A percentile compares a stretch with the other conserved stretches of the same genome.
Conservation (phyloP, 345 rosid genomes). For the Orychophragmus violaceus region DNA sequence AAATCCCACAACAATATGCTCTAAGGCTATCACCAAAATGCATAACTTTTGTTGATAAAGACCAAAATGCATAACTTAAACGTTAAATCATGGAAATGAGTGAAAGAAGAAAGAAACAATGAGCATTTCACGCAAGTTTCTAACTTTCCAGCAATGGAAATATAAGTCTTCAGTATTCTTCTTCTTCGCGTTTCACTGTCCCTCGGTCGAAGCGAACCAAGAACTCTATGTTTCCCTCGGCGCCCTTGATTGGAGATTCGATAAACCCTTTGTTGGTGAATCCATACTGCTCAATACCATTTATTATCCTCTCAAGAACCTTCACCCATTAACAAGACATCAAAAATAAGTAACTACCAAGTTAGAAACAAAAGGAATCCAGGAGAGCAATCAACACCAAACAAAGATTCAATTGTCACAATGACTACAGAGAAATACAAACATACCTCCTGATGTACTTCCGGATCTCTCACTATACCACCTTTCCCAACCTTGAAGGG, state of each 20-base stretch:
- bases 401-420: neutral
- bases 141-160: neutral
- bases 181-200: slow-evolving; percentile 27
- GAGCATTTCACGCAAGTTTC: neutral
- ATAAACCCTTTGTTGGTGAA: slow-evolving; percentile 71
- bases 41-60: no score
- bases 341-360: neutral
- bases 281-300: slow-evolving; percentile 69
- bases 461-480: slow-evolving; percentile 92
- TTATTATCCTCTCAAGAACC: slow-evolving; percentile 78
- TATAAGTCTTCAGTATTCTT: slow-evolving; percentile 8
- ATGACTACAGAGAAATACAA: neutral
- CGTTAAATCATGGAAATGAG: neutral
- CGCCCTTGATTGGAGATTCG: slow-evolving; percentile 88
- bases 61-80: neutral
- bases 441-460: slow-evolving; percentile 79
- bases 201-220: slow-evolving; percentile 57
- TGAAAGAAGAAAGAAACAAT: slow-evolving; percentile 5
- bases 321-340: slow-evolving; percentile 23
- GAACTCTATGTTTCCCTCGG: slow-evolving; percentile 90
- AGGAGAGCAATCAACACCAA: neutral
- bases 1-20: no score
- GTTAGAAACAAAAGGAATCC: neutral
- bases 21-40: no score
- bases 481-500: slow-evolving; percentile 70